These are phyloP conservation scores for Thinopyrum obtusiflorum DNA, from an alignment of 202 grass and related monocot species.

Conservation along the genomic window DNA sequence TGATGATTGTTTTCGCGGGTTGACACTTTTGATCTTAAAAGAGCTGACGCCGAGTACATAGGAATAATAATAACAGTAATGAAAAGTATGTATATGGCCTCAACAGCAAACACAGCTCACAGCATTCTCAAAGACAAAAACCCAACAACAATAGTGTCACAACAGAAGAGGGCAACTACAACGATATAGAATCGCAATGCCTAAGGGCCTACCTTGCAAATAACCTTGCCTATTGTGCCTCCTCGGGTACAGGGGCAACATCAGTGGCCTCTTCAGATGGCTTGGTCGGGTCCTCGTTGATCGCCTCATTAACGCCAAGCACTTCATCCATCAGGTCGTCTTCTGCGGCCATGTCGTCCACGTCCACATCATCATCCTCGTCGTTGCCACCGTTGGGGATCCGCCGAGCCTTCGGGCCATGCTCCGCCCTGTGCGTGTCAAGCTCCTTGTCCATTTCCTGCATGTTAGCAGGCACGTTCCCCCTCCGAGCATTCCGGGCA, in stretches of 20 bases:
- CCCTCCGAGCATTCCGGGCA: slow-evolving; percentile 58
- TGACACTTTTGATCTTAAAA: background rate
- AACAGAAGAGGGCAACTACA: slow-evolving; percentile 2
- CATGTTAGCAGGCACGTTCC: slow-evolving; percentile 56
- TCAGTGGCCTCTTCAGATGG: slow-evolving; percentile 39
- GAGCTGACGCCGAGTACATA: background rate
- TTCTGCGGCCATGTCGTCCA: slow-evolving; percentile 72
- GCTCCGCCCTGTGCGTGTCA: slow-evolving; percentile 83
- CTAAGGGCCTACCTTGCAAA: slow-evolving; percentile 6
- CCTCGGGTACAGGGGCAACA: slow-evolving; percentile 24
- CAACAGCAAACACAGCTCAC: background rate
- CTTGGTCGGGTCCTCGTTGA: slow-evolving; percentile 50
- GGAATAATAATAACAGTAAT: background rate
- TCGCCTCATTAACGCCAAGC: slow-evolving; percentile 53
- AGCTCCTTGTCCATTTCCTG: slow-evolving; percentile 98
- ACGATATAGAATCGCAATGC: background rate
- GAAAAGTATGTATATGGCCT: background rate
- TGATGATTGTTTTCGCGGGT: background rate
- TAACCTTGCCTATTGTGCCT: slow-evolving; percentile 27
- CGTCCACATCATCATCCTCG: slow-evolving; percentile 80
- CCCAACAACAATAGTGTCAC: slow-evolving; percentile 1
- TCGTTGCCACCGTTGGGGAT: slow-evolving; percentile 56
- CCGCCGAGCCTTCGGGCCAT: slow-evolving; percentile 77
- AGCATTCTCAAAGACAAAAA: background rate
- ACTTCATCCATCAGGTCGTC: slow-evolving; percentile 95